Conservation (phyloP, 192 early-diverging fungal species). For the Funneliformis geosporum region DNA sequence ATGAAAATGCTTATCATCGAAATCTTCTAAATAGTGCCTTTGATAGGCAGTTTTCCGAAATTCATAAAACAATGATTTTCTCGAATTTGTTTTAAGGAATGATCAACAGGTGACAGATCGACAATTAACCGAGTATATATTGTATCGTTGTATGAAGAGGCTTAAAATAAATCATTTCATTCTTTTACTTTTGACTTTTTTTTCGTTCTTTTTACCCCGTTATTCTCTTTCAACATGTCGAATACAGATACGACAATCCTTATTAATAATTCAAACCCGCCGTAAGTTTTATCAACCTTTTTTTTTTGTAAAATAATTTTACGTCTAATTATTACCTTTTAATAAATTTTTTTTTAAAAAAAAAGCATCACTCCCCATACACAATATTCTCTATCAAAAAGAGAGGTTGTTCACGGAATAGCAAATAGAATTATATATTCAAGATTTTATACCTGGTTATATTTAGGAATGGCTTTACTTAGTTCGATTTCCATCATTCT, state of each 20-base stretch:
- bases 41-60: no score
- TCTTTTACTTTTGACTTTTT: no score
- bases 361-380: constrained; percentile 26
- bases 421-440: constrained; percentile 64
- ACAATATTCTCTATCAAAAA: constrained; percentile 51
- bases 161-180: no score
- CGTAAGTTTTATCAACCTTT: neutral
- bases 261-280: neutral
- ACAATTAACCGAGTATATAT: no score
- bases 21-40: no score
- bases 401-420: constrained; percentile 56
- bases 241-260: neutral
- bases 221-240: neutral
- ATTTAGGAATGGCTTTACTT: constrained; percentile 51
- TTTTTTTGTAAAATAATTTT: neutral
- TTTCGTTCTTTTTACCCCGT: no score
- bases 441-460: constrained; percentile 57
- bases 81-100: no score
- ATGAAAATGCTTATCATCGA: no score
- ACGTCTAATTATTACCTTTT: neutral
- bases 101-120: no score
- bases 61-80: no score
- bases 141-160: no score
- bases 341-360: neutral
- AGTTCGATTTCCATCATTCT: constrained; percentile 56